Evolutionary conservation across 352 stramenopile genomes (phyloP), one percentile per base, ranked within the genome.

Genomic region (Phytophthora pseudosyringae): DNA sequence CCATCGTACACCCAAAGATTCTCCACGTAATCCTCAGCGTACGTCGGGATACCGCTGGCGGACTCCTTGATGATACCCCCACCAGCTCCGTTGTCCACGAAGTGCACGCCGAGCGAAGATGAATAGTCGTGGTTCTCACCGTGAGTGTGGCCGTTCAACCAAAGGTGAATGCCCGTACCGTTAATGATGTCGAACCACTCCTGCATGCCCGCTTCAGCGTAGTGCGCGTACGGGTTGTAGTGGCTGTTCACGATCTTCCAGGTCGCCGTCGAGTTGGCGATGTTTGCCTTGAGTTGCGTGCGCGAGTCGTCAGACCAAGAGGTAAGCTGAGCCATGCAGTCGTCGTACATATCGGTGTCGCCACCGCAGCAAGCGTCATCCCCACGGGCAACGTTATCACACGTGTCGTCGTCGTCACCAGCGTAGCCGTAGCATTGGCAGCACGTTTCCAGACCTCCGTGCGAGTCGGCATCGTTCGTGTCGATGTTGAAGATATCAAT

Each of bases 61-160:
- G 84, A 89, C 51, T 88, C 65, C 46, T 81, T 89, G 63, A 89
- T 78, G 59, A 92, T 92, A 62, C 83, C 83, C 1, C 83, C 83
- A 26, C 83, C 83, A 26, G 81, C 83, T 12, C 83, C 83, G 28
- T 92, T 92, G 55, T 90, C 83, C 3, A 92, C 71, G 33, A 92
- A 92, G 49, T 92, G 83, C 1, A 83, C 83, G 15, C 71, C 71
- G n/a, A 89, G 68, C 4, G 65, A 73, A 26, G 73, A 80, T 32
- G 71, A 73, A 44, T 84, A 78, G 53, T 91, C 82, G 65, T 89
- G 80, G 67, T 89, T 89, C 33, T 87, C 77, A 29, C 77, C 80
- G 60, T 89, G 80, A 0, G 80, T 89, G 61, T 89, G 77, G 44
- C 80, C 80, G 38, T 85, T 79, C 15, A 83, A 35, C 60, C 66